phyloP scores from a whole-genome alignment of 2,329 filamentous ascomycete genomes.

The Juglanconis oblonga region DNA sequence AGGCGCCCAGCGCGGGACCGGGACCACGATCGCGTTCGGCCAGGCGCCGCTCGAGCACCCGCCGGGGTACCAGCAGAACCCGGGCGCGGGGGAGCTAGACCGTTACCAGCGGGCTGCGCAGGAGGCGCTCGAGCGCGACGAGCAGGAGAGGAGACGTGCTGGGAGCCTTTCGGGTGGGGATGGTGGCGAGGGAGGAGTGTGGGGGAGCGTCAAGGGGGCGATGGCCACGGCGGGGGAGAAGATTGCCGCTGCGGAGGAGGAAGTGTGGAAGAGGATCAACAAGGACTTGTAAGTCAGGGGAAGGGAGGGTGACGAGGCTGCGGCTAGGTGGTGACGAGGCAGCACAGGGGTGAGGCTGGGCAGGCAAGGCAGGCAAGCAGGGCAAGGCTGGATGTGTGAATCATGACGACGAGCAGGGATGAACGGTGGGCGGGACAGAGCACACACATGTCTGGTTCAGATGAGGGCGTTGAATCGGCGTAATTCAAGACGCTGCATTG shows the following conservation, averaged over 20 bases:
- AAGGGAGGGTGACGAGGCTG: not conserved
- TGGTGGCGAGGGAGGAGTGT: slow-evolving; percentile 44
- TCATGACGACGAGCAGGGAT: not conserved
- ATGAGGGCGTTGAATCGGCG: not conserved
- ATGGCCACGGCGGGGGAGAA: slow-evolving; percentile 55
- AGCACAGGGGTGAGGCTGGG: not conserved
- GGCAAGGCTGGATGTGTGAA: not conserved
- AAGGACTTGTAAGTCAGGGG: slow-evolving; percentile 39
- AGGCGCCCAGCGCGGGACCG: slow-evolving; percentile 35
- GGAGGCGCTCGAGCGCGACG: slow-evolving; percentile 29
- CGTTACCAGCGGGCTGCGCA: slow-evolving; percentile 44
- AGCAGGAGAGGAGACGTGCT: slow-evolving; percentile 25
- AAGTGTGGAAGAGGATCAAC: slow-evolving; percentile 63
- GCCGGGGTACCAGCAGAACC: slow-evolving; percentile 56
- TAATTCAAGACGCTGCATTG: not conserved
- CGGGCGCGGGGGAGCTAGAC: slow-evolving; percentile 49
- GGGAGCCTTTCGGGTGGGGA: slow-evolving; percentile 9
- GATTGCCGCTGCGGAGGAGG: slow-evolving; percentile 55
- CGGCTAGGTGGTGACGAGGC: not conserved
- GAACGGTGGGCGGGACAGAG: not conserved
- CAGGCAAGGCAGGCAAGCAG: not conserved
- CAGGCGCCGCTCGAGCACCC: slow-evolving; percentile 39
- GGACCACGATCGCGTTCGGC: slow-evolving; percentile 23
- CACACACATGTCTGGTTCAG: not conserved
- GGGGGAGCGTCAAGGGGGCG: slow-evolving; percentile 57